Base-by-base conservation (phyloP, 2,329 filamentous ascomycete genomes). In the Epichloe gansuensis region DNA sequence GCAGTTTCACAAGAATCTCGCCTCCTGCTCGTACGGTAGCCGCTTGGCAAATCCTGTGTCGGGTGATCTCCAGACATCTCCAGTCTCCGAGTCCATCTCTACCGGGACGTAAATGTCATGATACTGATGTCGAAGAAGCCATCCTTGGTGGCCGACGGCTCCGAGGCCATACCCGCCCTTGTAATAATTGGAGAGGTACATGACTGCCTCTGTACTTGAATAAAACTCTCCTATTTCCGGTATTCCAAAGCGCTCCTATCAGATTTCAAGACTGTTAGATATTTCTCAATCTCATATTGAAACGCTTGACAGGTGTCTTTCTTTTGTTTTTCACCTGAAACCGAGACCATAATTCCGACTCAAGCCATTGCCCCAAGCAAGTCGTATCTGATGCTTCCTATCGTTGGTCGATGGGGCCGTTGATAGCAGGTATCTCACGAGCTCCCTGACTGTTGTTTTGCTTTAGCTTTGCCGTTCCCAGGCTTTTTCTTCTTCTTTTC, bases 141-240 rank as follows among this genome's bases (percentile, higher is more conserved):
- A 55, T 31, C 53, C 53, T 3, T 55, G 53, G 21, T 55, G 53
- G 15, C 53, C 53, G 13, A 55, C 28, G 9, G 53, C 50, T 13
- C 53, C 50, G 6, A 12, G 15, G 35, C 53, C 53, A 35, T 15
- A 52, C 1, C 46, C 53, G 31, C 46, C 48, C 35, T 23, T 28
- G 46, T 35, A 39, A 21, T 50, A 38, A 21, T 50, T 55, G 25
- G 7, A 4, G 4, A 55, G 17, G n/a, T 17, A 37, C 15, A 55
- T 8, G 25, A 50, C 23, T 6, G 37, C 38, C 35, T 55, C 53
- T 9, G 53, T 55, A 43, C 53, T 55, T 12, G 39, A 15, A 28
- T 52, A 55, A 38, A 55, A 55, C n/a, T 55, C 53, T 5, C 50
- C 53, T 42, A 55, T 52, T 43, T 55, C 53, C 2, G 46, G 8